phyloP scores from a whole-genome alignment of 1,284 basidiomycete genomes.

The Cyathus olla region DNA sequence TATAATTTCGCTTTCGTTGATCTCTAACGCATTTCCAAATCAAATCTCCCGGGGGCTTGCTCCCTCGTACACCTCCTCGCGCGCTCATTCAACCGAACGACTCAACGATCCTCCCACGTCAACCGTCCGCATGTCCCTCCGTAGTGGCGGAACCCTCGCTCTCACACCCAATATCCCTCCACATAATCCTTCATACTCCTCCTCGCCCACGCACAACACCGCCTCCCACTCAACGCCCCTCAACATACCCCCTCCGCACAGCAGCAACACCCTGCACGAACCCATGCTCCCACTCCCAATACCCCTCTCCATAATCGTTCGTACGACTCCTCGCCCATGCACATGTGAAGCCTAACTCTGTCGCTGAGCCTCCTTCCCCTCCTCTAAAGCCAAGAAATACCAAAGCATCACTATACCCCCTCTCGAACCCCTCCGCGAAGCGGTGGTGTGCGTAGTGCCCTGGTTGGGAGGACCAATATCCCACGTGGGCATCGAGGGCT shows the following conservation, averaged over 20 bases:
- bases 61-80: too few species aligned
- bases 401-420: conserved; percentile 81
- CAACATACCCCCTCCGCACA: conserved; percentile 26
- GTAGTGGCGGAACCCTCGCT: too few species aligned
- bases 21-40: too few species aligned
- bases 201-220: too few species aligned
- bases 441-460: conserved; percentile 73
- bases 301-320: conserved; percentile 23
- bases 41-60: too few species aligned
- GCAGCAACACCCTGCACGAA: conserved; percentile 34
- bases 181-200: too few species aligned
- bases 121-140: too few species aligned
- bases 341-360: conserved; percentile 36
- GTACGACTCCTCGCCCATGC: conserved; percentile 33
- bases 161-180: too few species aligned
- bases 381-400: conserved; percentile 30
- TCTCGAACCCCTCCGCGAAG: conserved; percentile 73
- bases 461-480: conserved; percentile 68
- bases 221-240: too few species aligned
- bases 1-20: too few species aligned
- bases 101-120: too few species aligned
- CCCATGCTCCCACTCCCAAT: conserved; percentile 49
- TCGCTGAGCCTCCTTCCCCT: conserved; percentile 10
- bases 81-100: too few species aligned
- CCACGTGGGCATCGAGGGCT: conserved; percentile 58